Evolutionary conservation across 441 rosid species (phyloP), one percentile per base, ranked within the genome.

Genomic region (Jatropha multifida): DNA sequence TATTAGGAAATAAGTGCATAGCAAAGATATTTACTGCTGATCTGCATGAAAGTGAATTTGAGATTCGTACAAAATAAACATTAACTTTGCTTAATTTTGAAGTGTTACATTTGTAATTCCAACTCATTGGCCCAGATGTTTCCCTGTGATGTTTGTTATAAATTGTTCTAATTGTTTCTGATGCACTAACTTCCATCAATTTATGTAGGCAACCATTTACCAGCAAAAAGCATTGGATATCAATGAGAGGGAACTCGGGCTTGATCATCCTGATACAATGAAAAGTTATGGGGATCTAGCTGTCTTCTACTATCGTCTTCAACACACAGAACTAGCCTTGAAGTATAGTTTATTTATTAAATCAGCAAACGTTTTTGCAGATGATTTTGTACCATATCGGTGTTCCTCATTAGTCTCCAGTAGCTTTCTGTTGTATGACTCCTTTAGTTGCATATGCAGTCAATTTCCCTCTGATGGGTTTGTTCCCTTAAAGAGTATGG

Each of bases 141-240:
- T 49, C 17, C 42, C 11, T 48, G 10, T 65, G n/a, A 55, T 54
- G 11, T 65, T 44, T 64, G 58, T 59, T 15, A 66, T 46, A 60
- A 63, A 32, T 56, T 77, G 46, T 64, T 77, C 37, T 32, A 41
- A 27, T 74, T 72, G 7, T 78, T 60, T 85, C 60, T 74, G 27
- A 72, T 65, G 71, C 64, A 67, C 80, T 86, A 71, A 88, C 83
- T 65, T 69, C 68, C 38, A 80, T 84, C 74, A 74, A 73, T 77
- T 74, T 83, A 60, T 82, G 23, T 79, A 96, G 99, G 91, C 99
- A 76, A 89, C 94, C 18, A 86, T 91, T 81, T 93, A 93, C 86
- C 98, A 94, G 81, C 96, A 93, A 81, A 94, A 88, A 85, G 96
- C 97, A 52, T 82, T 94, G 84, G 94, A 91, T 88, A 94, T 94